Evolutionary conservation across 225 moss, liverwort and hornwort species (phyloP).

Genomic region (Physcomitrellopsis africana): DNA sequence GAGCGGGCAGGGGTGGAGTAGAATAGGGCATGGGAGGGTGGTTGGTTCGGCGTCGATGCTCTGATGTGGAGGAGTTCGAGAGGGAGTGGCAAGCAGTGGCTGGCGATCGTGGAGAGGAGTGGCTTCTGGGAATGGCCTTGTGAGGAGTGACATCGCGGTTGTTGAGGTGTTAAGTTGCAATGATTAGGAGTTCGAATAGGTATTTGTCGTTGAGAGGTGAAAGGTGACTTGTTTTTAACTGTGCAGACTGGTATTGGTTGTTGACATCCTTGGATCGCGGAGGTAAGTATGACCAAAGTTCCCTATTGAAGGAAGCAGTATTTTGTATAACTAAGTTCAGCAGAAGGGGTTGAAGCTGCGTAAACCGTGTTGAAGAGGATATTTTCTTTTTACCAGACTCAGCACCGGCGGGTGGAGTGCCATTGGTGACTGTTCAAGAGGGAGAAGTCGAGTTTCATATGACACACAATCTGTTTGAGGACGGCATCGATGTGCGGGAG

Average conservation of each 20-base stretch:
- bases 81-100: conserved; percentile 17
- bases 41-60: conserved; percentile 1
- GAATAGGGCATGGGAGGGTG: conserved; percentile 11
- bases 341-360: background rate
- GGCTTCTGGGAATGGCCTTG: background rate
- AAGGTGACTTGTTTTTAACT: conserved; percentile 19
- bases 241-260: conserved; percentile 1
- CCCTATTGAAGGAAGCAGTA: conserved; percentile 11
- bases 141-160: conserved; percentile 1
- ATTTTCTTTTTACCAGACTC: background rate
- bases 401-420: conserved; percentile 9
- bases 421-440: background rate
- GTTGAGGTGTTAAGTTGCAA: background rate
- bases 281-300: conserved; percentile 32
- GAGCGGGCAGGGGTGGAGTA: background rate
- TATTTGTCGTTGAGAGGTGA: conserved; percentile 1
- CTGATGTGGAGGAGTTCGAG: conserved; percentile 9
- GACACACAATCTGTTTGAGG: conserved; percentile 8
- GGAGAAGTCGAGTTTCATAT: conserved; percentile 7
- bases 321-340: background rate
- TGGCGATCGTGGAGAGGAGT: conserved; percentile 14
- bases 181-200: conserved; percentile 13
- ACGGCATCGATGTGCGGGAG: conserved; percentile 16
- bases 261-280: conserved; percentile 24
- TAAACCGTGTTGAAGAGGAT: background rate